Percentiles rank a stretch among this genome's conserved stretches.
Conservation (phyloP, 257 asterid species). For the Mentha longifolia region DNA sequence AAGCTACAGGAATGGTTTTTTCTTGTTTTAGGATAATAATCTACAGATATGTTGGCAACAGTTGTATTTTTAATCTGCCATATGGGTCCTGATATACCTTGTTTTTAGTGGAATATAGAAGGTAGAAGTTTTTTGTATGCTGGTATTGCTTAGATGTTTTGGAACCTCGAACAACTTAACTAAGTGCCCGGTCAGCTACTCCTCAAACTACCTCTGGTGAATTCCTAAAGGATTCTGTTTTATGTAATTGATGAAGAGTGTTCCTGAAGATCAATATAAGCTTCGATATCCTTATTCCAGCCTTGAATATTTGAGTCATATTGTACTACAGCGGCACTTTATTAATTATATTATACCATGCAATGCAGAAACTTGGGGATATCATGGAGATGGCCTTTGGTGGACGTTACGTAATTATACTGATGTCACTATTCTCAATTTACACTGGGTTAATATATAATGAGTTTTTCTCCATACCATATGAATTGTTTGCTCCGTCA, state of each 20-base stretch:
- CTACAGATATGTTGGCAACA: not conserved
- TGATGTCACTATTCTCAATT: conserved; percentile 96
- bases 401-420: conserved; percentile 91
- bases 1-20: too few species aligned
- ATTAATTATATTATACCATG: conserved; percentile 29
- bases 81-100: too few species aligned
- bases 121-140: conserved; percentile 8
- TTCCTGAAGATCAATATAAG: conserved; percentile 12
- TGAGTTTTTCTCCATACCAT: conserved; percentile 94
- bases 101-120: conserved; percentile 17
- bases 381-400: conserved; percentile 97
- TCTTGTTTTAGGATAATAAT: too few species aligned
- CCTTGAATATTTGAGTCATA: conserved; percentile 17
- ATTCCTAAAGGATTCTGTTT: conserved; percentile 2
- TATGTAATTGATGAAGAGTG: conserved; percentile 10
- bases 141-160: conserved; percentile 13
- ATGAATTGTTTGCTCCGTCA: conserved; percentile 80
- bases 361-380: conserved; percentile 97
- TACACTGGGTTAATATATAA: conserved; percentile 95
- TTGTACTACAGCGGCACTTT: conserved; percentile 1
- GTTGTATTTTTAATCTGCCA: not conserved
- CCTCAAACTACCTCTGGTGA: conserved; percentile 5
- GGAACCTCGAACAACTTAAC: conserved; percentile 22
- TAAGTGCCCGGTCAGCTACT: conserved; percentile 7
- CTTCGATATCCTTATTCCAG: not conserved